Evolutionary conservation across 805 yeast genomes (phyloP), one percentile per base, ranked within the genome.

Genomic region (Saccharomycopsis lassenensis): DNA sequence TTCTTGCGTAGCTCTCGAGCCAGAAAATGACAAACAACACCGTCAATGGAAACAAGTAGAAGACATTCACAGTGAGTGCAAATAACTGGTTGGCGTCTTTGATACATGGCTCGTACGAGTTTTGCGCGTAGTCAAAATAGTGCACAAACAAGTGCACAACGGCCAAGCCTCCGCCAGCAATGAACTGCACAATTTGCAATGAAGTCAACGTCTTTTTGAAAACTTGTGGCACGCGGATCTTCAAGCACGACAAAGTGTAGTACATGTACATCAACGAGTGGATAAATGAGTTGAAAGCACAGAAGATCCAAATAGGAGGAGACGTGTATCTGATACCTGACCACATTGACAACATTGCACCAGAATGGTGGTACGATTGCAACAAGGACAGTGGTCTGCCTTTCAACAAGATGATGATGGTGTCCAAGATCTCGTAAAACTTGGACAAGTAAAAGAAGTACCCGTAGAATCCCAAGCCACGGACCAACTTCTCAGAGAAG

Each of bases 311-410:
- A 52, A 78, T 78, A 24, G 86, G 86, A 4, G 85, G 82, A 10
- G 82, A 68, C 35, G 69, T 70, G 55, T 60, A 78, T 39, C 85
- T 61, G 38, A 75, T 69, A 2, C 86, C 86, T 5, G 81, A 70
- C 85, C 85, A 78, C 86, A 78, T 78, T 41, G 82, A 76, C 56
- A 78, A 59, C 74, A 78, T 78, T 33, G 86, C 86, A 18, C 86
- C 86, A 4, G 85, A 70, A 54, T 78, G 86, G 52, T 78, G 86
- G 57, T 78, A 78, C 39, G 80, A 71, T 55, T 78, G 86, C 49
- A 78, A 61, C 39, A 78, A 58, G 4, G 78, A 70, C 10, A 80
- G 70, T 11, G 74, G 78, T 52, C 67, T 65, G 29, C 86, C 86
- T 55, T 78, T 78, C 40, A 76, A 59, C 37, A 78, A 59, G 39